These are phyloP conservation scores for Mycena vulgaris DNA, from an alignment of 768 basidiomycete species.

Conservation along the genomic window DNA sequence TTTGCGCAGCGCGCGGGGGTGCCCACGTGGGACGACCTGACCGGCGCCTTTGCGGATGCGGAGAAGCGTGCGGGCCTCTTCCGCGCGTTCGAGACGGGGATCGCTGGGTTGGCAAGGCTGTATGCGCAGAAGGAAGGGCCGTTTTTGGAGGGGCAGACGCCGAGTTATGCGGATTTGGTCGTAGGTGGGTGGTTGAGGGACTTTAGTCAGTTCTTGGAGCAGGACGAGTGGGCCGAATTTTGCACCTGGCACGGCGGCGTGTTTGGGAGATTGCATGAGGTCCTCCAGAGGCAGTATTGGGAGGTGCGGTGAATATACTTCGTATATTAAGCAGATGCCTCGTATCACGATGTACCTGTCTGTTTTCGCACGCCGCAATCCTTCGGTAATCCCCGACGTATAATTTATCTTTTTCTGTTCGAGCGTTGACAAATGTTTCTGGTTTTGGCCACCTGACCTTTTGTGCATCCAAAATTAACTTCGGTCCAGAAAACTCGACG, in stretches of 20 bases:
- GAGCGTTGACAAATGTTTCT: too few species aligned
- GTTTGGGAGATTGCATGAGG: constrained; percentile 29
- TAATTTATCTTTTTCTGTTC: too few species aligned
- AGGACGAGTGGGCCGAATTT: constrained; percentile 28
- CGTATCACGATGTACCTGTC: too few species aligned
- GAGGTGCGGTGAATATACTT: constrained; percentile 24
- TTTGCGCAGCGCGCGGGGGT: constrained; percentile 26
- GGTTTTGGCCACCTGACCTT: too few species aligned
- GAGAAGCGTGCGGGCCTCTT: constrained; percentile 10
- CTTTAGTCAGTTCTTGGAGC: constrained; percentile 8
- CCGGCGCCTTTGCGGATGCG: not conserved
- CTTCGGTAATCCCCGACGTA: too few species aligned
- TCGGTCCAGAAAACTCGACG: too few species aligned
- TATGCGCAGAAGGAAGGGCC: constrained; percentile 22
- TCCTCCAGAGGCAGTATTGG: constrained; percentile 27
- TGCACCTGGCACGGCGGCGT: constrained; percentile 32
- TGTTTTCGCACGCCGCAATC: too few species aligned
- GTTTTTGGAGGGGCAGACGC: constrained; percentile 26
- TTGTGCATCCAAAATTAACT: too few species aligned
- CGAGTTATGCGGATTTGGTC: constrained; percentile 31
- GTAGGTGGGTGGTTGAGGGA: constrained; percentile 27
- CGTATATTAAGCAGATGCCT: too few species aligned
- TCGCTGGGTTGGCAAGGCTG: constrained; percentile 6
- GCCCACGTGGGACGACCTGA: constrained; percentile 27
- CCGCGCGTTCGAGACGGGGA: constrained; percentile 18